Base-by-base conservation (phyloP, 2,329 filamentous ascomycete genomes). In the Lachnellula arida region DNA sequence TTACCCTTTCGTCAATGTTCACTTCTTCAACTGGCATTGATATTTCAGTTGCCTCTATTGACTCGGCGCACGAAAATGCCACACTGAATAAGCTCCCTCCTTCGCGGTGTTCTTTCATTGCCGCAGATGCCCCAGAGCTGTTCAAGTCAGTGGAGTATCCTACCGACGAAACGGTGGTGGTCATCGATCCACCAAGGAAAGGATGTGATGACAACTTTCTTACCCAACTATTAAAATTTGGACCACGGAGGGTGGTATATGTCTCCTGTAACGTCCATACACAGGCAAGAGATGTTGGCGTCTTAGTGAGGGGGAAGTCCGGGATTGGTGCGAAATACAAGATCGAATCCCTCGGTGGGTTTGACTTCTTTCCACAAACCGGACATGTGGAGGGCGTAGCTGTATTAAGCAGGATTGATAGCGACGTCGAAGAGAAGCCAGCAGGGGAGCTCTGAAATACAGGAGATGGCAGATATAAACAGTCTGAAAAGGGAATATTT, bases 251-350 rank as follows among this genome's bases (percentile, higher is more conserved):
- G 57, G 84, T 99, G 11, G 84, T 96, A 4, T 99, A 99, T 71
- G 93, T 99, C 42, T 96, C 89, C 69, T 99, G 94, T 67, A 99
- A 99, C 68, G 94, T 99, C 62, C 94, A 99, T 70, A 97, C 93
- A 8, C 94, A 97, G 79, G 94, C 94, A 14, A 78, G 94, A 52
- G 94, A 99, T 73, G 86, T 99, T 0, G 94, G 92, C 0, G 84
- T 93, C 59, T 74, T 99, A 66, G 91, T 97, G 1, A 80, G 87
- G 37, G 91, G 92, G 0, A 73, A 82, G 66, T 71, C 71, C 15
- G 67, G 72, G 17, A 69, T 74, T 61, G 70, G 72, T 51, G 73
- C 74, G 22, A 74, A 79, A 59, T 99, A 97, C 73, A 84, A 87
- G 71, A 89, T 99, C 70, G 93, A 97, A 78, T 96, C 89, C 68